phyloP scores from a whole-genome alignment of 2,329 filamentous ascomycete species.

The Penicillium concentricum region DNA sequence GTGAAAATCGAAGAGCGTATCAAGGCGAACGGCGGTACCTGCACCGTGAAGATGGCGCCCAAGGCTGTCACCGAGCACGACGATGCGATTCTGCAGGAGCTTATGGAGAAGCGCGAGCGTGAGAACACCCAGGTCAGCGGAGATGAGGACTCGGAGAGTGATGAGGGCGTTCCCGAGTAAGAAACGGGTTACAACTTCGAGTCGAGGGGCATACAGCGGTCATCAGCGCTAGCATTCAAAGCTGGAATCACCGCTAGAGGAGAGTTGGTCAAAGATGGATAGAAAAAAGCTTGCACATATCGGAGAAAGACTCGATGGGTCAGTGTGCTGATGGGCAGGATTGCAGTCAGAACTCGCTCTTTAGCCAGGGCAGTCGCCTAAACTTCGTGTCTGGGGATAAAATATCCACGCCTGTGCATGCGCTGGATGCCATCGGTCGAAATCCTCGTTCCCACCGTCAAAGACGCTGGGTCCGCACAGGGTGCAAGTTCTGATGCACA shows the following conservation, averaged over 20 bases:
- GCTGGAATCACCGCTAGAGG: slow-evolving; percentile 15
- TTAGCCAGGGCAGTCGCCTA: slow-evolving; percentile 20
- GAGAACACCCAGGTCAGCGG: slow-evolving; percentile 98
- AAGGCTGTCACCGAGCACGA: slow-evolving; percentile 99
- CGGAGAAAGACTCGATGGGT: slow-evolving; percentile 18
- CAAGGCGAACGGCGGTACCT: slow-evolving; percentile 71
- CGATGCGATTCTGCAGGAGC: slow-evolving; percentile 90
- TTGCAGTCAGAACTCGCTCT: slow-evolving; percentile 22
- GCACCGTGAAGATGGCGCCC: slow-evolving; percentile 95
- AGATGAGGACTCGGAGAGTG: slow-evolving; percentile 93
- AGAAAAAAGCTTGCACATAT: slow-evolving; percentile 15
- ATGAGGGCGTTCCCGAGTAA: slow-evolving; percentile 71
- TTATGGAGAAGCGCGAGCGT: slow-evolving; percentile 98
- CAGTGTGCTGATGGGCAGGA: slow-evolving; percentile 19
- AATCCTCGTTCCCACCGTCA: slow-evolving; percentile 12
- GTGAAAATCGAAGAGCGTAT: slow-evolving; percentile 82
- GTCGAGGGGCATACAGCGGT: slow-evolving; percentile 16
- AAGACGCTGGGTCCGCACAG: slow-evolving; percentile 14
- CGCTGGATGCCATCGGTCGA: slow-evolving; percentile 15
- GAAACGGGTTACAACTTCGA: slow-evolving; percentile 6
- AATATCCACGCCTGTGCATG: slow-evolving; percentile 15
- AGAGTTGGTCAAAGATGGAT: slow-evolving; percentile 22
- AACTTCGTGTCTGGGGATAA: slow-evolving; percentile 18
- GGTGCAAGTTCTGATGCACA: slow-evolving; percentile 37
- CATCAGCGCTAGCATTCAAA: slow-evolving; percentile 16